Base-by-base conservation (phyloP, 2,329 filamentous ascomycete species). In the Sporothrix globosa region DNA sequence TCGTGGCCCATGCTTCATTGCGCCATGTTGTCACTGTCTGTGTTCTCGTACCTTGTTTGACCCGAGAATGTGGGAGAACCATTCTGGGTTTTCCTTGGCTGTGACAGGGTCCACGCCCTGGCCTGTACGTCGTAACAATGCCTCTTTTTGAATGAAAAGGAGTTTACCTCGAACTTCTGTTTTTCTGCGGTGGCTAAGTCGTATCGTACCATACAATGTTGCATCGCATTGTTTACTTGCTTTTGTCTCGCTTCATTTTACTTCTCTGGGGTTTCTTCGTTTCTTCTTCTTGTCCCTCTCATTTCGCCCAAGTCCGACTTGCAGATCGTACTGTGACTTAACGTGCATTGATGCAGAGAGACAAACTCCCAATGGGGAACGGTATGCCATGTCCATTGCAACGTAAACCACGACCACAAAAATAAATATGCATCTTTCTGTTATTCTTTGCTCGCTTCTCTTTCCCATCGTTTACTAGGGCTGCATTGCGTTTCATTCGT, bases 201-300 rank as follows among this genome's bases (percentile, higher is more conserved):
- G 14, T 61, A 46, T 61, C 19, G 34, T 61, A 44, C 24, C 34
- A 61, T 63, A 27, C 58, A 7, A 21, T 13, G 58, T 46, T 19
- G n/a, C 58, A 63, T 63, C 39, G 58, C 61, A 65, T 65, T 34
- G 44, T 65, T 65, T 63, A 6, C 9, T 30, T 65, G 50, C 9
- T 14, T 65, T 50, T 65, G 41, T 30, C 54, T 41, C 30, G 30
- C 54, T 58, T 58, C 54, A 39, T 10, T 7, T 58, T 10, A 11
- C 39, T 41, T 60, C 30, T 56, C 24, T 56, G 14, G 4, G n/a
- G 13, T 24, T 46, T 63, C 39, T 46, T 63, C 2, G 27, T 63
- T 46, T 46, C 58, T 63, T 63, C 11, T 27, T 44, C 41, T 5
- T 27, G 13, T 19, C n/a, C n/a, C 14, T 27, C 17, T 63, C 58